Percentiles rank a stretch among this genome's conserved stretches.
These are phyloP conservation scores for Choanephora cucurbitarum DNA, from an alignment of 371 early-diverging fungal species.

Conservation along the genomic window DNA sequence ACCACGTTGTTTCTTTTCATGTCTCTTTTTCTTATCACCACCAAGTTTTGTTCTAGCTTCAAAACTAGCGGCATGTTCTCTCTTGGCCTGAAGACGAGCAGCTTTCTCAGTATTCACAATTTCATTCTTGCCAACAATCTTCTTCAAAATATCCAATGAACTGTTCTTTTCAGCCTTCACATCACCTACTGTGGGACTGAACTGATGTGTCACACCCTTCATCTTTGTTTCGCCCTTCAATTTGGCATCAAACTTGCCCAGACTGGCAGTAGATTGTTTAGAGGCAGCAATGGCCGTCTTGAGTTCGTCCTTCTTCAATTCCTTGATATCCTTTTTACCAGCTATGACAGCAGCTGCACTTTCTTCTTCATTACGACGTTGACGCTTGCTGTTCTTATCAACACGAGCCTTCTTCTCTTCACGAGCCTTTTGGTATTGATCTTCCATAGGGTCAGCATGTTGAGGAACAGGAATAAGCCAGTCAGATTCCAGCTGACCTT, in stretches of 20 bases:
- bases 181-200: slow-evolving; percentile 58
- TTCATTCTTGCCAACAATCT: slow-evolving; percentile 62
- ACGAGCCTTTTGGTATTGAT: slow-evolving; percentile 75
- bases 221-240: slow-evolving; percentile 80
- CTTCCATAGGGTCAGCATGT: slow-evolving; percentile 81
- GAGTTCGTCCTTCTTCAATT: slow-evolving; percentile 70
- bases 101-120: slow-evolving; percentile 65
- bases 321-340: slow-evolving; percentile 49
- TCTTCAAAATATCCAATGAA: slow-evolving; percentile 61
- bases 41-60: slow-evolving; percentile 14
- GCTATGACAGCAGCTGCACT: slow-evolving; percentile 54
- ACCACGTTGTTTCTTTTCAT: slow-evolving; percentile 11
- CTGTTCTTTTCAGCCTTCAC: slow-evolving; percentile 62
- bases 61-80: slow-evolving; percentile 19
- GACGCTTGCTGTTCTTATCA: slow-evolving; percentile 84
- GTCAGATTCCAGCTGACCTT: slow-evolving; percentile 67
- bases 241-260: slow-evolving; percentile 86
- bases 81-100: slow-evolving; percentile 29
- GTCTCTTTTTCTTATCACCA: slow-evolving; percentile 10
- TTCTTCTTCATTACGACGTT: slow-evolving; percentile 84
- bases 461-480: slow-evolving; percentile 94
- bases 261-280: slow-evolving; percentile 81
- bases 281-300: slow-evolving; percentile 66
- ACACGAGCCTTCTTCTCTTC: slow-evolving; percentile 88
- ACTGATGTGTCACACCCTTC: slow-evolving; percentile 80